Evolutionary conservation across 2,329 filamentous ascomycete genomes (phyloP), one percentile per base, ranked within the genome.

Genomic region (Claviceps humidiphila): DNA sequence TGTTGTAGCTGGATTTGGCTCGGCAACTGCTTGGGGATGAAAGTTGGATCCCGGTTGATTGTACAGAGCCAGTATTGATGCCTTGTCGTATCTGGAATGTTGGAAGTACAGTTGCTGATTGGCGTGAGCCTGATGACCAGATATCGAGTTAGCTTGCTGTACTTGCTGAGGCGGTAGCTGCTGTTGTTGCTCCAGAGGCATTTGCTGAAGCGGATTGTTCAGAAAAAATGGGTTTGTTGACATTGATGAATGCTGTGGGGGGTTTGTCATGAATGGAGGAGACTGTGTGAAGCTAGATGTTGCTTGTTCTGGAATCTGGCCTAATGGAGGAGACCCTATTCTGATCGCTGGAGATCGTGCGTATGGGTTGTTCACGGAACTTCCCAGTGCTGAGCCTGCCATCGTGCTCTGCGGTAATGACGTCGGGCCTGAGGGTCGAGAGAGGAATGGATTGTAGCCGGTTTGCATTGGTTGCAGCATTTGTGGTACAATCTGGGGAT

Each of bases 1-100:
- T 37, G 62, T 57, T 47, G 56, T 47, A 30, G 64, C 62, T 51
- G 63, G 59, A 26, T 59, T 62, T 8, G 57, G 58, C 26, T 63
- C 59, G 39, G 65, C 60, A 9, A 68, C 60, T 26, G 56, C 55
- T 17, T 68, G 57, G 30, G 68, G 62, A 34, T 71, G 66, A 4
- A 75, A 72, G 1, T 73, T 69, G 38, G 74, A 66, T 49, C 80
- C 75, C 7, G 78, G 74, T 41, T 82, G 77, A 62, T 79, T 82
- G 61, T 87, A 91, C 11, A 93, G 68, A 5, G 87, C 84, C 65
- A 91, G 73, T 54, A 93, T 91, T 4, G 84, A 84, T 3, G 78
- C 80, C 57, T 86, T 90, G 60, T 89, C 81, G 34, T 82, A 75
- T 37, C 77, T 71, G 43, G 71, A 70, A 16, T 73, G 70, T 49